phyloP scores from a whole-genome alignment of 305 asterid species.

The Solanum chacoense region DNA sequence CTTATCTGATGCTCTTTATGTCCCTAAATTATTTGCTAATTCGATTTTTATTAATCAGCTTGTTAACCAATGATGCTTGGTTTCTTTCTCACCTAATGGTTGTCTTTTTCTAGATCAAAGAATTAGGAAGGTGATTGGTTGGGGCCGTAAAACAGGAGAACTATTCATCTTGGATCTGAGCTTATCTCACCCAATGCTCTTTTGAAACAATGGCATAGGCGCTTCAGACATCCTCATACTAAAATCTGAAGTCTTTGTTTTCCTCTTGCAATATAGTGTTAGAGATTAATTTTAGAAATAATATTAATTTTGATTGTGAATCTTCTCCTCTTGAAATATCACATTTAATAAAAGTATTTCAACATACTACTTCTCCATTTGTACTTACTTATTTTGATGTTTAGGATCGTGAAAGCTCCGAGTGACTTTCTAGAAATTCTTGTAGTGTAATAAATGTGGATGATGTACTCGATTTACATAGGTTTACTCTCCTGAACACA shows the following conservation, averaged over 20 bases:
- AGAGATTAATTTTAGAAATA: not conserved
- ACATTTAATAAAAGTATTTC: not conserved
- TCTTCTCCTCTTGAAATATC: not conserved
- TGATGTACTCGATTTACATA: not conserved
- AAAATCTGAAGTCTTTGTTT: not conserved
- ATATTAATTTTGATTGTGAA: not conserved
- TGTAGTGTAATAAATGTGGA: not conserved
- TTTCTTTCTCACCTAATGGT: not conserved
- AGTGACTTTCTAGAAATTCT: too few species aligned
- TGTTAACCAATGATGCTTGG: not conserved
- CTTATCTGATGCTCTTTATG: not conserved
- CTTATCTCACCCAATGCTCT: not conserved
- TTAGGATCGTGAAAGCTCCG: not conserved
- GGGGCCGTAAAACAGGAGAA: not conserved
- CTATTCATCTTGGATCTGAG: not conserved
- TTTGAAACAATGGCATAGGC: not conserved
- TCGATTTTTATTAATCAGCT: not conserved
- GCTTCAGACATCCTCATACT: not conserved
- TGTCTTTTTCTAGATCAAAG: not conserved
- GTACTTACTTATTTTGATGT: not conserved
- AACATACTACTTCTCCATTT: not conserved
- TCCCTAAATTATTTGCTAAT: not conserved
- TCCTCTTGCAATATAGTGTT: not conserved
- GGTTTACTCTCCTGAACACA: not conserved
- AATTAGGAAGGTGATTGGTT: not conserved